A percentile compares a stretch with the other conserved stretches of the same genome.
Evolutionary conservation across 345 rosid genomes (phyloP).

Genomic region (Eucalyptus marginata): DNA sequence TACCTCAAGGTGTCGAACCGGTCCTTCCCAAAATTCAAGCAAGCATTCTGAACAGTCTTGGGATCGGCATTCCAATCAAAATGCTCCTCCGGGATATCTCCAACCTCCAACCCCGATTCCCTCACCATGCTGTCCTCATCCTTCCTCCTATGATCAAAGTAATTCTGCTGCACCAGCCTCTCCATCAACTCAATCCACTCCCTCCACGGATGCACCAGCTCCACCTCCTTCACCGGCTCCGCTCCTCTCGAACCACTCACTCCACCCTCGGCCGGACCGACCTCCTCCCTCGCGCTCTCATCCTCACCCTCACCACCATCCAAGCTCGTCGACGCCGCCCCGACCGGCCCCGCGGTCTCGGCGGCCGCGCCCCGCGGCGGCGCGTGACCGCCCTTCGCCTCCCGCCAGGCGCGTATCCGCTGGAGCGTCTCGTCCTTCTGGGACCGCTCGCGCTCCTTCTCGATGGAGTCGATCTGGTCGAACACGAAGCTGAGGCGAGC

Average conservation of each 20-base stretch:
- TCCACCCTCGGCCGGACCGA: background rate
- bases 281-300: background rate
- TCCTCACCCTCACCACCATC: background rate
- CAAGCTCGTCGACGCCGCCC: background rate
- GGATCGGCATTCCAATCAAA: constrained; percentile 51
- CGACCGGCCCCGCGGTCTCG: background rate
- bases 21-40: constrained; percentile 86
- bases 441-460: constrained; percentile 55
- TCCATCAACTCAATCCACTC: constrained; percentile 98
- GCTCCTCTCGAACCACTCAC: background rate
- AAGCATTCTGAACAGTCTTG: constrained; percentile 72
- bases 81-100: constrained; percentile 19
- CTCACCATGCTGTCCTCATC: constrained; percentile 56
- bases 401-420: constrained; percentile 88
- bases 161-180: constrained; percentile 75
- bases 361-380: background rate
- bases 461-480: constrained; percentile 80
- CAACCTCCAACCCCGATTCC: constrained; percentile 40
- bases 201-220: constrained; percentile 91
- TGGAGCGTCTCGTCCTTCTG: constrained; percentile 65
- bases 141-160: constrained; percentile 74
- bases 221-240: background rate
- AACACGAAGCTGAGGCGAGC: constrained; percentile 86
- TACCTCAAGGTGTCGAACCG: constrained; percentile 96
- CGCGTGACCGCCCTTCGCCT: constrained; percentile 31